Conservation (phyloP, 176 grass and related monocot species). For the Ampelocalamus luodianensis region DNA sequence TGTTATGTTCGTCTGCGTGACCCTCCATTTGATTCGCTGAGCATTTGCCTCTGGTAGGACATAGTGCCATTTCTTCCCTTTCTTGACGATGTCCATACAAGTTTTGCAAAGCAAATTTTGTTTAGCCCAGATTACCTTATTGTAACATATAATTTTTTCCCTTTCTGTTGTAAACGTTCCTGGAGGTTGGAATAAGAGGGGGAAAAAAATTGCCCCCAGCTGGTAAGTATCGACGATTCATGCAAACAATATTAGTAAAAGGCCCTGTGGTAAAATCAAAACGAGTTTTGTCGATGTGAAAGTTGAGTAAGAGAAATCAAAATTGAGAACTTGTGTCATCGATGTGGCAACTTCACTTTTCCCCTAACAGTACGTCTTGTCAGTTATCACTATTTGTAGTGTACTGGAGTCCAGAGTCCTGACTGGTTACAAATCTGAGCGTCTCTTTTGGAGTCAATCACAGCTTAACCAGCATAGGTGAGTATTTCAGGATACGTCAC, state of each 20-base stretch:
- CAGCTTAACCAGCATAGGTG: background rate
- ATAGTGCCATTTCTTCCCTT: slow-evolving; percentile 11
- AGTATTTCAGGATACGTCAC: background rate
- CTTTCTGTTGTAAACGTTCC: slow-evolving; percentile 4
- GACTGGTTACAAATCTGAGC: background rate
- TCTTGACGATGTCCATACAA: background rate
- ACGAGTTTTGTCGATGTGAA: background rate
- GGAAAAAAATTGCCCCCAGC: background rate
- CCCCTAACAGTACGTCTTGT: background rate
- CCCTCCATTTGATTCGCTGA: slow-evolving; percentile 14
- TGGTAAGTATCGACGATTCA: background rate
- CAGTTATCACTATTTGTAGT: background rate
- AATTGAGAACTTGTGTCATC: background rate
- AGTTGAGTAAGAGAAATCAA: background rate
- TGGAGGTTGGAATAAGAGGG: background rate
- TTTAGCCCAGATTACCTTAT: background rate
- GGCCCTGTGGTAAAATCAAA: background rate
- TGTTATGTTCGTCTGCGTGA: background rate
- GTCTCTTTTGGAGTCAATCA: background rate
- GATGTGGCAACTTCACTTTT: background rate
- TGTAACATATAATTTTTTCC: slow-evolving; percentile 1
- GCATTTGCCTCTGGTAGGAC: slow-evolving; percentile 28
- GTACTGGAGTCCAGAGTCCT: background rate
- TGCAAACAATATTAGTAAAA: background rate
- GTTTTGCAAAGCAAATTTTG: slow-evolving; percentile 30